These are phyloP conservation scores for Tylopilus sp. DNA, from an alignment of 768 basidiomycete genomes.

Conservation along the genomic window DNA sequence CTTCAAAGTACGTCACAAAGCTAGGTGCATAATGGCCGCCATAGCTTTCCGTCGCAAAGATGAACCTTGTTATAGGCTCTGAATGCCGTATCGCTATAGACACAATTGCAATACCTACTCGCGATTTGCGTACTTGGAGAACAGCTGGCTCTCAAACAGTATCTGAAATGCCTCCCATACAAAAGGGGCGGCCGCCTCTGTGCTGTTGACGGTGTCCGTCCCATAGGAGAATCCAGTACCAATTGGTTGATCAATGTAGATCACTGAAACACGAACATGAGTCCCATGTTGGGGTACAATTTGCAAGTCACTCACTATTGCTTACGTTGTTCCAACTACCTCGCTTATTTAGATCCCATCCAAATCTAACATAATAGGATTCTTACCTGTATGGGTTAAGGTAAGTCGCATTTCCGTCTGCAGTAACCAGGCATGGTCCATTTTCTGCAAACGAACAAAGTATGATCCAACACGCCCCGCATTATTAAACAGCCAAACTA, in stretches of 20 bases:
- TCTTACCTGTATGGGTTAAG: conserved; percentile 59
- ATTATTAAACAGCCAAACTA: conserved; percentile 8
- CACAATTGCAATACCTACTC: conserved; percentile 39
- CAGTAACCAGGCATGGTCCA: conserved; percentile 59
- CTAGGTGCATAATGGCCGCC: conserved; percentile 66
- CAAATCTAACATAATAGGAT: background rate
- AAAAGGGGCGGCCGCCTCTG: conserved; percentile 48
- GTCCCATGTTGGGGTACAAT: background rate
- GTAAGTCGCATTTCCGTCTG: conserved; percentile 48
- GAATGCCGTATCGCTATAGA: background rate
- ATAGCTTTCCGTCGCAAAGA: conserved; percentile 64
- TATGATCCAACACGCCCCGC: background rate
- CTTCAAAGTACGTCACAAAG: conserved; percentile 61
- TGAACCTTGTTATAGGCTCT: conserved; percentile 40
- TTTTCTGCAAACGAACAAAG: conserved; percentile 40
- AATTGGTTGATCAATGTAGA: no score
- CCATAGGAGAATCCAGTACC: no score
- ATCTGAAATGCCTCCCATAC: conserved; percentile 65
- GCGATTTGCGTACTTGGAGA: conserved; percentile 48
- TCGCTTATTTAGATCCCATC: background rate
- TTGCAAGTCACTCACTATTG: conserved; percentile 46
- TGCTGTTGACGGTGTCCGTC: conserved; percentile 50
- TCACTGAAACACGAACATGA: background rate
- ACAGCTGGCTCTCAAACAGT: conserved; percentile 53
- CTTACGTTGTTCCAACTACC: conserved; percentile 64